Base-by-base conservation (phyloP, 2,329 filamentous ascomycete species). In the Monilinia vaccinii-corymbosi region DNA sequence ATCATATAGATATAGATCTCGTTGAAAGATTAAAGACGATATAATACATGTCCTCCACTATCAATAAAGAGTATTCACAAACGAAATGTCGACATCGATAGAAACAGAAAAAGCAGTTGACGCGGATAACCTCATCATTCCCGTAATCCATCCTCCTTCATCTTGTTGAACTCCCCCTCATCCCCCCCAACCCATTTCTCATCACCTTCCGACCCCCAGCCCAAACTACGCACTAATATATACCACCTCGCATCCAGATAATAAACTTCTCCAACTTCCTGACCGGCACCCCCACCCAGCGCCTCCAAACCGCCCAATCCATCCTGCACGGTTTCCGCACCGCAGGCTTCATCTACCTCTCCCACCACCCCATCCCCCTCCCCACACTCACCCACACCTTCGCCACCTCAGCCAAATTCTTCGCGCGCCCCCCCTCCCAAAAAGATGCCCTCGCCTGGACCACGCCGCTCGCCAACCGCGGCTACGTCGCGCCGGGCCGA, bases 271-370 rank as follows among this genome's bases (percentile, higher is more conserved):
- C 82, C 14, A 78, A 78, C 47, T 94, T 92, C 73, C 81, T 89
- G 28, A 74, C 79, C 60, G 87, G 87, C 38, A 78, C 80, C 23
- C 75, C 81, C 0, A 68, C 78, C 11, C 77, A 87, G 66, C 87
- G 86, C 67, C 76, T 79, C 55, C 75, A 80, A 47, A 84, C 88
- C 1, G 91, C 91, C 25, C 74, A 83, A 57, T 83, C 87, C 45
- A 85, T 96, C 66, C 84, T 93, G 14, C 71, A 84, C 57, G 91
- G 89, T 46, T 96, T 97, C 76, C 88, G 91, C 68, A 86, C 82
- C 1, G 88, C 91, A 2, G 92, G 92, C 60, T 96, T 97, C 77
- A 82, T 97, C 70, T 96, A 96, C 74, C 82, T 96, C 44, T 86
- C 86, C 67, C 89, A 93, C 73, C 86, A 93, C 66, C 82, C 87